Conservation (phyloP, 345 rosid species). For the Citrus maxima region DNA sequence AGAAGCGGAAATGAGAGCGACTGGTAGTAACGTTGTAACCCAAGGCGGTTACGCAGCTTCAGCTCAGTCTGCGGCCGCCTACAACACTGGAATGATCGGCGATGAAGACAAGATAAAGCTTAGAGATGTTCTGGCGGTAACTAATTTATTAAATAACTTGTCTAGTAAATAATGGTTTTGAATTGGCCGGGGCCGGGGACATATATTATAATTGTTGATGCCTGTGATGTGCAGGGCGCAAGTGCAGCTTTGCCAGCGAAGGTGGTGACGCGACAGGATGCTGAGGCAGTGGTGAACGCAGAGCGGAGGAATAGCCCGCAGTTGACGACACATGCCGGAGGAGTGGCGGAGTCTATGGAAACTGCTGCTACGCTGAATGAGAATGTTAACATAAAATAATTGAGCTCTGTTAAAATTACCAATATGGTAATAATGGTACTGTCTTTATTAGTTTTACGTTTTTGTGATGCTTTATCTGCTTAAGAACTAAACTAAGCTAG, state of each 20-base stretch:
- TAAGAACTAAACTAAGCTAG: no score
- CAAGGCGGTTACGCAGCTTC: slow-evolving; percentile 25
- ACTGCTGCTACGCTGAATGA: slow-evolving; percentile 27
- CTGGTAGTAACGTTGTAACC: slow-evolving; percentile 1
- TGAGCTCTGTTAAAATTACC: neutral
- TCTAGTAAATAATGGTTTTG: neutral
- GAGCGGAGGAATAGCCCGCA: slow-evolving; percentile 24
- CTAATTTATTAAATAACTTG: neutral
- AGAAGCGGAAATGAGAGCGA: slow-evolving; percentile 19
- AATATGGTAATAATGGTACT: neutral
- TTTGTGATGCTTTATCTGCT: neutral
- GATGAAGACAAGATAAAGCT: slow-evolving; percentile 24
- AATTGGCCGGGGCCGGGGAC: neutral
- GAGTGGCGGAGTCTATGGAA: slow-evolving; percentile 28
- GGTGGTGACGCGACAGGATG: slow-evolving; percentile 26
- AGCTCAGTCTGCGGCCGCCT: slow-evolving; percentile 27
- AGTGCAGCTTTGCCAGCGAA: slow-evolving; percentile 19
- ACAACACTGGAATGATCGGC: slow-evolving; percentile 13
- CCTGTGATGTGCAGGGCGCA: slow-evolving; percentile 22
- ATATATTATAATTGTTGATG: no score
- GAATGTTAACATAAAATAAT: neutral
- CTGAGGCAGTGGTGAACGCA: slow-evolving; percentile 26
- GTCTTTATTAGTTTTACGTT: neutral
- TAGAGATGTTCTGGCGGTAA: slow-evolving; percentile 21
- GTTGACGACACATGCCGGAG: slow-evolving; percentile 27